Evolutionary conservation across 371 early-diverging fungal genomes (phyloP).

Genomic region (Lichtheimia corymbifera): DNA sequence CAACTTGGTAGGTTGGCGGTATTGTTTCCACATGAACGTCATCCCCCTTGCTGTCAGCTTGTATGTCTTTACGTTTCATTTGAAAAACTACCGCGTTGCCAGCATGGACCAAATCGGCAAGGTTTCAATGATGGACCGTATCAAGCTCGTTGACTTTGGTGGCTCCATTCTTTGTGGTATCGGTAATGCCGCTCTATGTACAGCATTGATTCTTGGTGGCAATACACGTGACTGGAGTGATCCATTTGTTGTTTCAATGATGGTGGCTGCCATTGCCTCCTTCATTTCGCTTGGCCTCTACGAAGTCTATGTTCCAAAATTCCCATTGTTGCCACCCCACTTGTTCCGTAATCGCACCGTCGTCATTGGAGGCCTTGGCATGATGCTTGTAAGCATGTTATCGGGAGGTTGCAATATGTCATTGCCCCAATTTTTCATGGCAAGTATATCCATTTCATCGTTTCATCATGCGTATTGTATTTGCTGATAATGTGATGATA

Average conservation of each 20-base stretch:
- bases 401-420: slow-evolving; percentile 23
- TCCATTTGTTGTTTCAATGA: slow-evolving; percentile 51
- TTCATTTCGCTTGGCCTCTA: slow-evolving; percentile 49
- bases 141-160: slow-evolving; percentile 60
- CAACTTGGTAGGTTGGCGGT: slow-evolving; percentile 61
- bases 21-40: slow-evolving; percentile 77
- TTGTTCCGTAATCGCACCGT: slow-evolving; percentile 38
- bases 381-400: slow-evolving; percentile 34
- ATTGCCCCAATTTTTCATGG: slow-evolving; percentile 43
- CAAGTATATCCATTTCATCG: slow-evolving; percentile 3
- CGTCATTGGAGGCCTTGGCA: slow-evolving; percentile 33
- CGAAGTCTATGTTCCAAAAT: slow-evolving; percentile 59
- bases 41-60: slow-evolving; percentile 51
- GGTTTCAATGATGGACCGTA: slow-evolving; percentile 12
- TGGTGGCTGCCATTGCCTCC: slow-evolving; percentile 41
- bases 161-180: slow-evolving; percentile 47
- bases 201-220: slow-evolving; percentile 55
- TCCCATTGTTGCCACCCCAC: slow-evolving; percentile 61
- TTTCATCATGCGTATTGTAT: too few relatives aligned
- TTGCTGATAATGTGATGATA: neutral
- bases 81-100: slow-evolving; percentile 20
- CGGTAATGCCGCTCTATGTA: slow-evolving; percentile 37
- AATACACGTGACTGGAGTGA: slow-evolving; percentile 62
- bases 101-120: slow-evolving; percentile 32
- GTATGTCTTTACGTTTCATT: slow-evolving; percentile 28